Evolutionary conservation across 768 basidiomycete genomes (phyloP), one percentile per base, ranked within the genome.

Genomic region (Termitomyces sp.): DNA sequence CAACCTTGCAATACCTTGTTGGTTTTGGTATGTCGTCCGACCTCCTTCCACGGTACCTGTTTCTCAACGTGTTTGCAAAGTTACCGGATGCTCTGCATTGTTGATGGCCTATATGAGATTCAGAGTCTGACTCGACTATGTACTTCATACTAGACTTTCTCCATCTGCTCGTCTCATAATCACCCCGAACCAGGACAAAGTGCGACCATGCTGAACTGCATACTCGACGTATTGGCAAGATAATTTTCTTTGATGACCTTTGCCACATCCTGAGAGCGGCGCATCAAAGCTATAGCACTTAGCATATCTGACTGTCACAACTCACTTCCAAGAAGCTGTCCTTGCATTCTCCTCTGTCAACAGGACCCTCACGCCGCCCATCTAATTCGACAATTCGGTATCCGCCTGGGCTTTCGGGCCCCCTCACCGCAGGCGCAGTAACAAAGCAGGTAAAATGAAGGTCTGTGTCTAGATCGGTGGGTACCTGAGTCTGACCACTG

Each of bases 361-460:
- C 76, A 1, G 94, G 93, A 3, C 90, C 90, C 9, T 67, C 71
- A 43, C 94, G 73, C 42, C 83, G 72, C 0, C 94, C 94, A 70
- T 97, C 94, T 46, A 98, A 73, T 69, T 97, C 95, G 44, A 96
- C 73, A 7, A 97, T 68, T 45, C 88, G 56, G 46, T 59, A 55
- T 19, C 44, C 51, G 12, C 27, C 45, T 30, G 58, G 78, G 71
- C 73, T 71, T 6, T 69, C 68, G 5, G 63, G 58, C 0, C 57
- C 64, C 5, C 64, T 67, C 14, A 73, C 67, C 32, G 71, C 74
- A 1, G 85, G 83, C 0, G 89, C 89, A 56, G 79, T 77, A 34
- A 97, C 82, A 63, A 97, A 98, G 63, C 87, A 86, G 1, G 89
- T 90, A 61, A 95, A 98, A 70, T 97, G 95, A 8, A 92, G 75